These are phyloP conservation scores for Eucalyptus shirleyi DNA, from an alignment of 345 rosid genomes.

Conservation along the genomic window DNA sequence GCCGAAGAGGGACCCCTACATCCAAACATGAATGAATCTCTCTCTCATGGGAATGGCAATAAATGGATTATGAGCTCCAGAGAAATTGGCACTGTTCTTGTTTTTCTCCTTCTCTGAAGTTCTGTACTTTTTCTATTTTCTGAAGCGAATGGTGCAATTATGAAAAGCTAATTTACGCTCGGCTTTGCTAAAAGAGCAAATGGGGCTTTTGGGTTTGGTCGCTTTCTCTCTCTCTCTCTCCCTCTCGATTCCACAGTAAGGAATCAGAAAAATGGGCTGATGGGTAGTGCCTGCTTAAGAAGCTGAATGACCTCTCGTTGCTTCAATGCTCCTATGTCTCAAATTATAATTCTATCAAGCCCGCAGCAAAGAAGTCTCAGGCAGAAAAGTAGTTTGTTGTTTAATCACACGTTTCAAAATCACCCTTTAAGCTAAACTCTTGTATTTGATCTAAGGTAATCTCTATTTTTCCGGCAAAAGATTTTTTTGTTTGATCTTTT, in stretches of 20 bases:
- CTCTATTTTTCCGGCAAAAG: accelerated
- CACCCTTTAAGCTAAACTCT: not conserved
- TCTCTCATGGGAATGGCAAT: not conserved
- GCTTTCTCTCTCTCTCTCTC: not conserved
- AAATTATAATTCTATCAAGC: no score
- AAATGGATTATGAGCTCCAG: not conserved
- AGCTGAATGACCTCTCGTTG: not conserved
- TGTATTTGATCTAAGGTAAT: not conserved
- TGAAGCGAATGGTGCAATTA: not conserved
- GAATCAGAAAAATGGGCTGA: not conserved
- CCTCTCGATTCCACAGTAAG: not conserved
- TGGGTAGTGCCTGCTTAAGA: not conserved
- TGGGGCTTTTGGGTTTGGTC: not conserved
- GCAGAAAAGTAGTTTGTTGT: not conserved
- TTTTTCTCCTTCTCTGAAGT: not conserved
- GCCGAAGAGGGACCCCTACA: not conserved
- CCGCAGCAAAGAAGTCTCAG: not conserved
- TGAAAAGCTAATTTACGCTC: not conserved
- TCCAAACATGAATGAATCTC: not conserved
- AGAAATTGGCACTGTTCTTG: not conserved
- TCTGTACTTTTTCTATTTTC: not conserved
- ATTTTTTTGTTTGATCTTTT: not conserved
- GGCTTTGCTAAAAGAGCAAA: not conserved
- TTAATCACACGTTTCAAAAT: not conserved
- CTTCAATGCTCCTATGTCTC: not conserved